Evolutionary conservation across 371 early-diverging fungal genomes (phyloP), one percentile per base, ranked within the genome.

Genomic region (Mucor piriformis): DNA sequence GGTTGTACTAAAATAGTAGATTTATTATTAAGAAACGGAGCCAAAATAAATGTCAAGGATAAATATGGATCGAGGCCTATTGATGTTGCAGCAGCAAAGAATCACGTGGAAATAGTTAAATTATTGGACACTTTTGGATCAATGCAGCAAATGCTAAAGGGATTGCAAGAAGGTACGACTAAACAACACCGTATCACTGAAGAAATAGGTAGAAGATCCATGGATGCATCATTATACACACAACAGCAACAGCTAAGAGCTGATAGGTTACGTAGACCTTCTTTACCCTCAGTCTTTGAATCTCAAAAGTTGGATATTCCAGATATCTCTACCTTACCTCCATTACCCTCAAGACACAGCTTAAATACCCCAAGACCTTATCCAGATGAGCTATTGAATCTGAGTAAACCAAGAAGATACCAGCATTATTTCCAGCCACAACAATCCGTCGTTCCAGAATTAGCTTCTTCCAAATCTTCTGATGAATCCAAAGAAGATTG

Each of bases 61-160:
- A 88, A 86, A 68, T 87, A 83, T 61, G 85, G 87, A 15, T 81
- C 84, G 16, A 76, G 79, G 6, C 85, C 87, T 0, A 54, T 85
- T 20, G 81, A 82, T 52, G 72, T 85, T 32, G 87, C 87, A 29
- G 57, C 70, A 11, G 82, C 85, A 13, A 83, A 80, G 52, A 70
- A 80, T 53, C 79, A 86, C 53, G 59, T 64, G 42, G 85, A 83
- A 37, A 80, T 83, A 10, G 79, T 80, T 11, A 62, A 65, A 42
- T 34, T 84, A n/a, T 66, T 84, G 15, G 59, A 57, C 33, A 67
- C 67, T 13, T 59, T 55, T 57, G 43, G 57, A 8, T 50, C 63
- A 18, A 66, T 66, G 67, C 62, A 66, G 38, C 23, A 47, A 32
- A 66, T 66, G 67, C 43, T 66, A 29, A 51, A 61, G 44, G 69